phyloP scores from a whole-genome alignment of 2,329 filamentous ascomycete genomes.

The Lasiodiplodia hormozganensis region DNA sequence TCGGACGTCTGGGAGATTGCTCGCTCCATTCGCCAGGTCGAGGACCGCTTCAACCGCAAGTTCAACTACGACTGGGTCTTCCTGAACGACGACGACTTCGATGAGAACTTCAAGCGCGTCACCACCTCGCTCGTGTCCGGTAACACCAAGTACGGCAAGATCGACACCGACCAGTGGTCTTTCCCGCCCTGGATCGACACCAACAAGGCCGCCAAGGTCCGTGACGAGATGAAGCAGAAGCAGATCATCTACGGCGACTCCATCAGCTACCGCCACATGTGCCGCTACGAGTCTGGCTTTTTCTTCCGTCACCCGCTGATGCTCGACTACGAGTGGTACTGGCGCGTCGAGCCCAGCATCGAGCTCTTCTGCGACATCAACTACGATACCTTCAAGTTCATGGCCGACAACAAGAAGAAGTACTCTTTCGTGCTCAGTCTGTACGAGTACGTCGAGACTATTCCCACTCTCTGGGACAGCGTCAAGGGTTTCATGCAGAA shows the following conservation, averaged over 20 bases:
- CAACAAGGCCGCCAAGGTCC: slow-evolving; percentile 86
- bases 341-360: slow-evolving; percentile 97
- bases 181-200: slow-evolving; percentile 96
- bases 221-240: slow-evolving; percentile 89
- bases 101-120: slow-evolving; percentile 90
- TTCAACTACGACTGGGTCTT: slow-evolving; percentile 99
- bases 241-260: slow-evolving; percentile 99
- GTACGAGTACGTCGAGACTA: slow-evolving; percentile 96
- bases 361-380: slow-evolving; percentile 95
- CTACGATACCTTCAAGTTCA: slow-evolving; percentile 95
- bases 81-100: slow-evolving; percentile 93
- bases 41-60: slow-evolving; percentile 96
- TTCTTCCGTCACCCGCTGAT: slow-evolving; percentile 96
- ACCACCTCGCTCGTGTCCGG: slow-evolving; percentile 91
- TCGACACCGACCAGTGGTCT: slow-evolving; percentile 93
- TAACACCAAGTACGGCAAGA: slow-evolving; percentile 87
- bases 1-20: slow-evolving; percentile 95
- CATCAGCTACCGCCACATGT: slow-evolving; percentile 98
- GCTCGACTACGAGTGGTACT: slow-evolving; percentile 98
- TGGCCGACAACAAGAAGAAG: slow-evolving; percentile 96
- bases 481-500: slow-evolving; percentile 92
- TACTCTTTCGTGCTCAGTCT: slow-evolving; percentile 96
- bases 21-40: slow-evolving; percentile 91
- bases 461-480: slow-evolving; percentile 94
- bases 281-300: slow-evolving; percentile 97